Evolutionary conservation across 441 rosid species (phyloP).

Genomic region (Pelargonium cotyledonis): DNA sequence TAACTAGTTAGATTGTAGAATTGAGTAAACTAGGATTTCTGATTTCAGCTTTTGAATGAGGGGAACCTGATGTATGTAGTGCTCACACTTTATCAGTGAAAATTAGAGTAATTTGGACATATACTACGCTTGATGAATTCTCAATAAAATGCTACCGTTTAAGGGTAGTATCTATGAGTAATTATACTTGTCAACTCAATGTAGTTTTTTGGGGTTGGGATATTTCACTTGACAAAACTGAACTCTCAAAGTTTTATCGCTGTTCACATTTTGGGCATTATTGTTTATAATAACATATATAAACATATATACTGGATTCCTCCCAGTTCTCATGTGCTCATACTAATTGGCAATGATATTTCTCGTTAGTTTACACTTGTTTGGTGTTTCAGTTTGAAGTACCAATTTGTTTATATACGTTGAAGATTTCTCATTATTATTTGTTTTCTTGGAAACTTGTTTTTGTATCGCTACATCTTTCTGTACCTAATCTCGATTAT

Average conservation of each 20-base stretch:
- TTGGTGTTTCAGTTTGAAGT: neutral
- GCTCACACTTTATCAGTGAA: slow-evolving; percentile 20
- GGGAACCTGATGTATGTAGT: slow-evolving; percentile 22
- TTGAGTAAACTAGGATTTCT: slow-evolving; percentile 17
- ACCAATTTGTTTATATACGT: neutral
- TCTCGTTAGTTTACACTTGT: neutral
- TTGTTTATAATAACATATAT: no score
- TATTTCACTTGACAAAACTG: no score
- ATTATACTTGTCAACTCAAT: no score
- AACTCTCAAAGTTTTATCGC: neutral
- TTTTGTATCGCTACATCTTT: neutral
- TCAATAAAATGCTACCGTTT: neutral
- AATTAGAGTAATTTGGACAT: neutral
- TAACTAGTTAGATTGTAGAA: no score
- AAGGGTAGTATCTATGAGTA: neutral
- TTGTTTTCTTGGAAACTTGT: neutral
- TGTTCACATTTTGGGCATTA: no score
- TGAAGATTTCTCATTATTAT: neutral
- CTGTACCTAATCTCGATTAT: neutral
- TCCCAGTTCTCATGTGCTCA: neutral
- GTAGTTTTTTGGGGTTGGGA: no score
- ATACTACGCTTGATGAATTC: slow-evolving; percentile 1
- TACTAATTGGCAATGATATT: neutral
- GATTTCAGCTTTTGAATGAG: slow-evolving; percentile 11
- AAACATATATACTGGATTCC: neutral